Evolutionary conservation across 2,329 filamentous ascomycete genomes (phyloP), one percentile per base, ranked within the genome.

Genomic region (Aspergillus japonicus): DNA sequence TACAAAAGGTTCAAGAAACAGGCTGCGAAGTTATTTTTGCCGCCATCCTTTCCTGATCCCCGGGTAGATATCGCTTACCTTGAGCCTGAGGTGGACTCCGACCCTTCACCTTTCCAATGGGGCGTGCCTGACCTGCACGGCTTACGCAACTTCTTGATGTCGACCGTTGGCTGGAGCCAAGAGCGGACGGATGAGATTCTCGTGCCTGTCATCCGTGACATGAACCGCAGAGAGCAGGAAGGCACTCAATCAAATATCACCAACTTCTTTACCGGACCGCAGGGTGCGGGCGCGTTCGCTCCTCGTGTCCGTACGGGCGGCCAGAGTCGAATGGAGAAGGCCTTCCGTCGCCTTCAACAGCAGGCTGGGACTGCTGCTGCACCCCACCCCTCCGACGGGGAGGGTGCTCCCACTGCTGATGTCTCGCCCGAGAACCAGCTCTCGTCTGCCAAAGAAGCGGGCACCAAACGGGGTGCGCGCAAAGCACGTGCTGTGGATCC

Each of bases 191-290:
- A 99, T 70, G 95, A 99, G 75, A 90, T 99, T 2, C 84, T 99
- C 1, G 91, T 99, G 1, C 95, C 95, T 0, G 96, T 99, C 1
- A 95, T 99, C 64, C 85, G 88, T 58, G 95, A 99, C 70, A 96
- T 99, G 90, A 98, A 98, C 73, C 85, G 87, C 4, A 84, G 95
- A 44, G 90, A 91, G 65, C 83, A 87, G 29, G 95, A 98, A 77
- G 95, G 95, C 6, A 98, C 94, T 19, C 95, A 99, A 80, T 88
- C 87, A 60, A 99, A 99, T 68, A 96, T 99, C 65, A 99, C 95
- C n/a, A 83, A 88, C 24, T 99, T 88, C 75, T 97, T 98, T 73
- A 85, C 87, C 12, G 94, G 94, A 2, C 65, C 72, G n/a, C 71
- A 61, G 55, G 78, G 71, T 12, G 84, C 79, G 42, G 84, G 88